Evolutionary conservation across 1,284 basidiomycete genomes (phyloP), one percentile per base, ranked within the genome.

Genomic region (Ceratobasidium sp.): DNA sequence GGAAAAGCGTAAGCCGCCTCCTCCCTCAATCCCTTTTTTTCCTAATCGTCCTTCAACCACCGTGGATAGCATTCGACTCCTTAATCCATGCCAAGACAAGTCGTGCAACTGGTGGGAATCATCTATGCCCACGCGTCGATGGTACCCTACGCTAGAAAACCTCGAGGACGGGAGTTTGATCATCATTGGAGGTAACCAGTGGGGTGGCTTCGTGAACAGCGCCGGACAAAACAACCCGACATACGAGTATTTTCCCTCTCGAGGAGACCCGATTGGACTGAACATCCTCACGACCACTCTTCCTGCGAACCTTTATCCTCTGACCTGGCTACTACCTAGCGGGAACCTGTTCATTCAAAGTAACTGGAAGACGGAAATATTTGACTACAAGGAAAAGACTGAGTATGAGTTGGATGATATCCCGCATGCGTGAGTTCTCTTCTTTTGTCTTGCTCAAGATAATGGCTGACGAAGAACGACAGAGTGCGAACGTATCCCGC

Each of bases 281-380:
- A 86, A 93, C 77, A 94, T 98, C 86, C 89, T 98, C 86, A 86
- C 90, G 79, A 88, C 90, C 58, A 95, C 96, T 0, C 93, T 95
- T 56, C 96, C 96, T 68, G 89, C 97, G 82, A 98, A 98, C 86
- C 89, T 96, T 2, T 98, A 97, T 82, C 91, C 95, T 0, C 91
- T 96, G 81, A 92, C 93, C 0, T 97, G 90, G 90, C 89, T 97
- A 69, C 90, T 97, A 87, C 91, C 94, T 0, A 95, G 93, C 0
- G 96, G 95, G 61, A 91, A 91, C 82, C 89, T 94, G 86, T 91
- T 97, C 82, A 88, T 97, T 56, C 95, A 97, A 84, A 93, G 95
- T 1, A 96, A 96, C 83, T 85, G 83, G 79, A 84, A 84, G 75
- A 84, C 87, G 40, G 84, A 84, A 79, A 85, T 89, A 76, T 87